Percentiles rank a stretch among this genome's conserved stretches.
Conservation (phyloP, 495 filamentous ascomycete species). For the Bathelium albidoporum region DNA sequence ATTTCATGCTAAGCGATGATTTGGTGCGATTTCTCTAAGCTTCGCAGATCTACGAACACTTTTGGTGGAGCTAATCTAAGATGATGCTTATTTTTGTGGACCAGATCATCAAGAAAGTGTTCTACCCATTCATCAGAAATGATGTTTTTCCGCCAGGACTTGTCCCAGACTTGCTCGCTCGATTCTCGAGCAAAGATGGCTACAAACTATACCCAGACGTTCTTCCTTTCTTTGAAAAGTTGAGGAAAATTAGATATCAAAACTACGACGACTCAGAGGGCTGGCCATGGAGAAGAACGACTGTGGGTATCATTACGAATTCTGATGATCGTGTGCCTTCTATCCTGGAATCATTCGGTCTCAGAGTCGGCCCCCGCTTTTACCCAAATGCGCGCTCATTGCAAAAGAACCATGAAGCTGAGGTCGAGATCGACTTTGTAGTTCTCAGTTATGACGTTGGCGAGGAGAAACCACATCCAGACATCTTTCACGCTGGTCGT, state of each 20-base stretch:
- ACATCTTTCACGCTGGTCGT: constrained; percentile 53
- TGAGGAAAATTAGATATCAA: constrained; percentile 26
- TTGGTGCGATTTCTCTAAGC: no score
- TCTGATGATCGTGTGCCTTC: constrained; percentile 60
- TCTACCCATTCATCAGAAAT: constrained; percentile 28
- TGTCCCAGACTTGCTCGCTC: constrained; percentile 43
- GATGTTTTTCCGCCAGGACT: constrained; percentile 38
- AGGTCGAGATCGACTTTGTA: constrained; percentile 51
- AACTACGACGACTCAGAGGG: neutral
- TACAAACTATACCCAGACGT: constrained; percentile 52
- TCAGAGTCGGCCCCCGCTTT: constrained; percentile 39
- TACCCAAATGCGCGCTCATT: neutral
- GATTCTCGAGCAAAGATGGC: constrained; percentile 51
- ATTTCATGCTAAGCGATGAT: no score
- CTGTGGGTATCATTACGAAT: constrained; percentile 64
- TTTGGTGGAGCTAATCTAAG: no score
- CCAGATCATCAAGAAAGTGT: constrained; percentile 39
- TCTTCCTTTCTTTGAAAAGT: constrained; percentile 38
- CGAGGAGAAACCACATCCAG: constrained; percentile 50
- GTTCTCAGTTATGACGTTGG: constrained; percentile 68
- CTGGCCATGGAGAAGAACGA: constrained; percentile 32
- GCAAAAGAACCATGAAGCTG: constrained; percentile 6
- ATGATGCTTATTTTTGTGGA: no score
- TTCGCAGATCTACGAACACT: no score
- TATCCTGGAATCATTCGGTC: constrained; percentile 51